A percentile compares a stretch with the other conserved stretches of the same genome.
Evolutionary conservation across 2,329 filamentous ascomycete genomes (phyloP).

Genomic region (Aureobasidium lini): DNA sequence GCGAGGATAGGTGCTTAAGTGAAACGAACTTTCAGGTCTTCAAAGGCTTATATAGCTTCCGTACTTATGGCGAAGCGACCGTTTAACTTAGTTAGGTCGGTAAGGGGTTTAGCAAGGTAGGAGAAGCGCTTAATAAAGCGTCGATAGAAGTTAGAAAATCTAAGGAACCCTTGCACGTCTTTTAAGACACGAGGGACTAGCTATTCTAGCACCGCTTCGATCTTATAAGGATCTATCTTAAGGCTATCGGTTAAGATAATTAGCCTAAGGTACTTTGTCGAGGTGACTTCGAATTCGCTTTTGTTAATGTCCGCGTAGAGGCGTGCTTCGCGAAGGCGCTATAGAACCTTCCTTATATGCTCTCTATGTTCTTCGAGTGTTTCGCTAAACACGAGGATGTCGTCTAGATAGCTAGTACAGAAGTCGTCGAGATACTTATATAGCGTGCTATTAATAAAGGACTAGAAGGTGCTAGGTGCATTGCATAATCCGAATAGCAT

Average conservation of each 20-base stretch:
- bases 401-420: background rate
- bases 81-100: no score
- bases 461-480: background rate
- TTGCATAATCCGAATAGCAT: background rate
- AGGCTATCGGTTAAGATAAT: background rate
- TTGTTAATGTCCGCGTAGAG: background rate
- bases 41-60: no score
- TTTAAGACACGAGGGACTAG: background rate
- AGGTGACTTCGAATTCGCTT: background rate
- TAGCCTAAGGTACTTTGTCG: background rate
- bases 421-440: background rate
- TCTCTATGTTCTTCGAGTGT: background rate
- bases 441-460: background rate
- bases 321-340: background rate
- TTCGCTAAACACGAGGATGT: background rate
- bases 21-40: no score
- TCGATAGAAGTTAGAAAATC: background rate
- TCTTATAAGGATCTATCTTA: background rate
- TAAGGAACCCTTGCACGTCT: background rate
- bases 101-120: no score
- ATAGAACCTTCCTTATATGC: background rate
- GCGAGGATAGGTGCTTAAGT: no score
- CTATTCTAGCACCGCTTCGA: background rate
- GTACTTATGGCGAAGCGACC: no score
- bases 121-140: background rate